Conservation (phyloP, 495 filamentous ascomycete genomes). For the Hyaloscypha variabilis region DNA sequence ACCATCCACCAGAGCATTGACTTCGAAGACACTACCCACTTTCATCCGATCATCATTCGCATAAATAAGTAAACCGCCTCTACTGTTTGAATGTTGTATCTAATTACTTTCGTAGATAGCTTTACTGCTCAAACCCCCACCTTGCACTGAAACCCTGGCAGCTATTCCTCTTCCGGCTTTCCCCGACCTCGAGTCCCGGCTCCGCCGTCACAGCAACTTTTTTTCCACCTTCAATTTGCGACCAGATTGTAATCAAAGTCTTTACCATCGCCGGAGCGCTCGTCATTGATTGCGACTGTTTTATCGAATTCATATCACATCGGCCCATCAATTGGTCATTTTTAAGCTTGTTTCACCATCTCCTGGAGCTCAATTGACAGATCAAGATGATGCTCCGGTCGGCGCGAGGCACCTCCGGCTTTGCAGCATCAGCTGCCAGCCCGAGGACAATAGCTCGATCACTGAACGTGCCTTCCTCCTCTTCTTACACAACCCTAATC, state of each 20-base stretch:
- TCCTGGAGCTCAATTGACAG: background rate
- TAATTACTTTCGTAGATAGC: background rate
- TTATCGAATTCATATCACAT: background rate
- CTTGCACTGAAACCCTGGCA: background rate
- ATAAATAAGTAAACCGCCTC: too few relatives aligned
- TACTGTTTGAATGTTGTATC: background rate
- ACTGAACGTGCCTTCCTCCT: background rate
- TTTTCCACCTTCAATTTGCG: background rate
- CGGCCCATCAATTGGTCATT: background rate
- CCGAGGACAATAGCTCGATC: constrained; percentile 25
- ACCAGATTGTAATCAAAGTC: background rate
- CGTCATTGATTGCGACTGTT: background rate
- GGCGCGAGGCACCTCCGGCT: constrained; percentile 24
- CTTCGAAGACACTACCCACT: background rate
- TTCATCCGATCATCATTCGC: too few relatives aligned
- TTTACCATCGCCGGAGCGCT: background rate
- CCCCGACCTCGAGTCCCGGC: background rate
- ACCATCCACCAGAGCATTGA: background rate
- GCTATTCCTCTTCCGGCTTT: background rate
- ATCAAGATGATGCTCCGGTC: constrained; percentile 32
- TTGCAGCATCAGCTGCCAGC: constrained; percentile 27
- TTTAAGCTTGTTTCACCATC: background rate
- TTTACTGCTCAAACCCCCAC: background rate
- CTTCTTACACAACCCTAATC: constrained; percentile 9
- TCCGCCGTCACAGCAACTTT: background rate